Percentiles rank a stretch among this genome's conserved stretches.
These are phyloP conservation scores for Curvularia sp. DNA, from an alignment of 2,329 filamentous ascomycete species.

Conservation along the genomic window DNA sequence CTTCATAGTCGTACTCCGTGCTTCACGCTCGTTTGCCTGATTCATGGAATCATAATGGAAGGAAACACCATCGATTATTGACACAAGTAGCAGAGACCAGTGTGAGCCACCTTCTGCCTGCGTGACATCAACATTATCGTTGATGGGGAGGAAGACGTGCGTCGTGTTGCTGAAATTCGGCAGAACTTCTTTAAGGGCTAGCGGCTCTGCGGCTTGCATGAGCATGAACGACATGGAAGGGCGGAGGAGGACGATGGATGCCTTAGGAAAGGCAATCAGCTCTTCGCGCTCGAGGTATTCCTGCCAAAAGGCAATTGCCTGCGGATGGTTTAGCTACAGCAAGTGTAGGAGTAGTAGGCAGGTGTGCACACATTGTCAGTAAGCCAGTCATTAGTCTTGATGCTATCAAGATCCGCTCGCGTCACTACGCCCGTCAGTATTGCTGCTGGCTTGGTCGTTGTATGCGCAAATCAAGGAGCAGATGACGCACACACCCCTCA, in stretches of 20 bases:
- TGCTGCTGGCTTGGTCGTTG: not conserved
- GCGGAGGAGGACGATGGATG: conserved; percentile 86
- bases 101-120: conserved; percentile 91
- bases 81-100: conserved; percentile 93
- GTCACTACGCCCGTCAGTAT: conserved; percentile 67
- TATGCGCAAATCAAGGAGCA: conserved; percentile 19
- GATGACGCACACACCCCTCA: conserved; percentile 63
- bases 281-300: conserved; percentile 93
- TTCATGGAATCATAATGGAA: conserved; percentile 96
- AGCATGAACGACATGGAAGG: conserved; percentile 93
- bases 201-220: conserved; percentile 71
- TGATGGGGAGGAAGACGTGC: conserved; percentile 95
- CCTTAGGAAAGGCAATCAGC: conserved; percentile 78
- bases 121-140: conserved; percentile 81
- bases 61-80: conserved; percentile 83
- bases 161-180: conserved; percentile 82
- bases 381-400: conserved; percentile 87
- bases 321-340: conserved; percentile 12
- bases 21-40: conserved; percentile 77
- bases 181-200: conserved; percentile 69
- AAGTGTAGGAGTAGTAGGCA: not conserved
- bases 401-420: conserved; percentile 83
- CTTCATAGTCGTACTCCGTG: conserved; percentile 71
- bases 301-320: conserved; percentile 98
- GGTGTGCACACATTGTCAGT: conserved; percentile 78